Evolutionary conservation across 1,284 basidiomycete genomes (phyloP).

Genomic region (Bondarzewia mesenterica): DNA sequence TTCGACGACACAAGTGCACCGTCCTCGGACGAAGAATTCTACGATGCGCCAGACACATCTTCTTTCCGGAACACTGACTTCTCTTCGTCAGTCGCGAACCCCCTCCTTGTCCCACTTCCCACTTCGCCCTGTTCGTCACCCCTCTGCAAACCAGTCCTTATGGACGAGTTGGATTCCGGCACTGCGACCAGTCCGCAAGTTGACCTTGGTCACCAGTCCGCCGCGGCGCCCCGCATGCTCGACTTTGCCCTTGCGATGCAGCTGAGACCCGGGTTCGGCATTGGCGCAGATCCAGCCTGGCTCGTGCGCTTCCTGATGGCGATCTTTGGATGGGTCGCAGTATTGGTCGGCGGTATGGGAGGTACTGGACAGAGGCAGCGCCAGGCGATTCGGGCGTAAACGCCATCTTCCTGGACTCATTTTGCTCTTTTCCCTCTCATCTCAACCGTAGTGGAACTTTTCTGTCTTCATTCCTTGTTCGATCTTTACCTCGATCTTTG

Average conservation of each 20-base stretch:
- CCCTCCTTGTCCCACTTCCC: conserved; percentile 25
- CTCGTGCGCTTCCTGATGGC: conserved; percentile 71
- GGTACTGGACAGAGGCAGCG: background rate
- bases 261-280: conserved; percentile 55
- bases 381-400: too few relatives aligned
- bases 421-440: too few relatives aligned
- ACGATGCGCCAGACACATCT: conserved; percentile 24
- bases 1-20: conserved; percentile 5
- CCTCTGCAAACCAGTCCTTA: conserved; percentile 11
- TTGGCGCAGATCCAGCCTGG: conserved; percentile 68
- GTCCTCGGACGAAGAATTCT: conserved; percentile 27
- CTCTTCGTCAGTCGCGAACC: conserved; percentile 17
- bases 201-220: background rate
- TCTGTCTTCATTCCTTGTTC: too few relatives aligned
- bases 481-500: too few relatives aligned
- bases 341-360: conserved; percentile 27
- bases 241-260: conserved; percentile 74
- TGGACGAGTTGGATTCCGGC: background rate
- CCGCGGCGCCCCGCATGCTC: conserved; percentile 33
- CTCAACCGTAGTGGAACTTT: too few relatives aligned
- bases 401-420: too few relatives aligned
- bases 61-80: conserved; percentile 13
- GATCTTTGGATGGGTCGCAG: conserved; percentile 69
- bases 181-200: background rate
- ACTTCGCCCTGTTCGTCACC: conserved; percentile 19